A percentile compares a stretch with the other conserved stretches of the same genome.
These are phyloP conservation scores for Cordyceps pruinosa DNA, from an alignment of 2,329 filamentous ascomycete species.

Conservation along the genomic window DNA sequence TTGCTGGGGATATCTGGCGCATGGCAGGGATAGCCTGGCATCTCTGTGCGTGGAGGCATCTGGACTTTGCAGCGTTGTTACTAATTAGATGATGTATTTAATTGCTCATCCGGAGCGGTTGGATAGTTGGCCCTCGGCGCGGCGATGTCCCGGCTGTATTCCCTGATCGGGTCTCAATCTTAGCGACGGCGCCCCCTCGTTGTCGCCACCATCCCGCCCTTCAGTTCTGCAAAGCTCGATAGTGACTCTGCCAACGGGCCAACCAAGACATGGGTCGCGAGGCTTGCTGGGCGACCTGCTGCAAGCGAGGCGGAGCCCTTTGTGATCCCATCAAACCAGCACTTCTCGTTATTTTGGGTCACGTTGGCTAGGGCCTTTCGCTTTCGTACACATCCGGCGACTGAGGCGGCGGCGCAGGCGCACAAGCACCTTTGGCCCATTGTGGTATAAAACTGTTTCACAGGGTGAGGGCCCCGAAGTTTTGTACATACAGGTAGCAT, in stretches of 20 bases:
- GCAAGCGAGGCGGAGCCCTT: not conserved
- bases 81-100: not conserved
- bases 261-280: not conserved
- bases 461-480: not conserved
- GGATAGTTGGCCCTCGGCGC: not conserved
- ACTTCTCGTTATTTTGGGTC: not conserved
- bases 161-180: not conserved
- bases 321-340: not conserved
- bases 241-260: not conserved
- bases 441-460: not conserved
- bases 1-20: no score
- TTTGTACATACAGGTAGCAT: not conserved
- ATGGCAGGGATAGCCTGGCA: not conserved
- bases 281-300: not conserved
- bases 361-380: not conserved
- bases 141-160: not conserved
- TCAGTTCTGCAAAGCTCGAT: not conserved
- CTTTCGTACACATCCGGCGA: not conserved
- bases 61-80: not conserved
- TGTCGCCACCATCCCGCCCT: not conserved
- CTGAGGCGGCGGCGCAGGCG: conserved; percentile 6
- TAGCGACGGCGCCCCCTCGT: not conserved
- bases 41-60: not conserved
- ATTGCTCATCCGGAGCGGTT: not conserved
- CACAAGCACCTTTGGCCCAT: not conserved